phyloP scores from a whole-genome alignment of 176 grass and related monocot species.

The Avena eriantha region DNA sequence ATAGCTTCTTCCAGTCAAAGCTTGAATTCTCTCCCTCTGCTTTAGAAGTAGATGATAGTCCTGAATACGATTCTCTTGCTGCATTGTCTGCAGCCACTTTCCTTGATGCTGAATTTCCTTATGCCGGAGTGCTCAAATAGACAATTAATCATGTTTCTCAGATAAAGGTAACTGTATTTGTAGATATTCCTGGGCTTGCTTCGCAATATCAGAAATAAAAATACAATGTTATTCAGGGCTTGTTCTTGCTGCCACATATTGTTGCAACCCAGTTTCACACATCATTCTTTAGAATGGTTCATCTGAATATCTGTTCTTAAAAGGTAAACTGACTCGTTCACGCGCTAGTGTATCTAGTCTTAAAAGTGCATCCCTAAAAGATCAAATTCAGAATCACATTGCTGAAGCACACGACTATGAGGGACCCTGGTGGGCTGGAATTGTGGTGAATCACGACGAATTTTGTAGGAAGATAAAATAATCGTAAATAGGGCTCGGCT shows the following conservation, averaged over 20 bases:
- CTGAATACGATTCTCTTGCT: background rate
- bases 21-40: background rate
- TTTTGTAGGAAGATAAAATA: no score
- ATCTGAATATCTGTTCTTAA: background rate
- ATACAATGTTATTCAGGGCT: background rate
- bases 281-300: constrained; percentile 4
- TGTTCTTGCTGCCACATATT: background rate
- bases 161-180: background rate
- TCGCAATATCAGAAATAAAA: background rate
- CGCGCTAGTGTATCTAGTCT: background rate
- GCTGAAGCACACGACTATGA: background rate
- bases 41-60: background rate
- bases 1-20: background rate
- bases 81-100: background rate
- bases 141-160: background rate
- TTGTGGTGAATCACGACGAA: no score
- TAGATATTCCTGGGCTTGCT: background rate
- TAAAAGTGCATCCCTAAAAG: background rate
- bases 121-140: background rate
- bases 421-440: no score
- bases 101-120: background rate
- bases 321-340: background rate
- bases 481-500: no score
- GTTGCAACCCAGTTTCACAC: background rate
- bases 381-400: background rate